Base-by-base conservation (phyloP, 2,329 filamentous ascomycete species). In the Rugonectria rugulosa region DNA sequence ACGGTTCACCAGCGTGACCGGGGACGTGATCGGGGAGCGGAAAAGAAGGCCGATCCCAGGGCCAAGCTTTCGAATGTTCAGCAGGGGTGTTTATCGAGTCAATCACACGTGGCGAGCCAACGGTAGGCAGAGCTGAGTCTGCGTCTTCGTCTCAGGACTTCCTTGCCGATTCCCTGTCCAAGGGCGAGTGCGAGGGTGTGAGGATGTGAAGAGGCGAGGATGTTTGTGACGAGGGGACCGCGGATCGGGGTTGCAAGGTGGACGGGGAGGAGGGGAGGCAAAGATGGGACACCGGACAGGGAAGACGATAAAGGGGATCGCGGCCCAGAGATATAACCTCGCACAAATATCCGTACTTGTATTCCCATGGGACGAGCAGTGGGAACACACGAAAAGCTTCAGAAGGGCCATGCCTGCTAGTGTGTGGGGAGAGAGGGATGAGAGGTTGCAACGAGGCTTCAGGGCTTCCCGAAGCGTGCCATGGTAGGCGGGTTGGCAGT, bases 341-440 rank as follows among this genome's bases (percentile, higher is more conserved):
- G 38, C 38, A 43, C n/a, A n/a, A n/a, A n/a, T n/a, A n/a, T n/a
- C n/a, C n/a, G n/a, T n/a, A n/a, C n/a, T n/a, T n/a, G n/a, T n/a
- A n/a, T n/a, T 31, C 19, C 41, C 17, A 38, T 43, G 29, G n/a
- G 40, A 51, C 6, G 34, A 24, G n/a, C n/a, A 26, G 56, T 51
- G 40, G 49, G 41, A 59, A 41, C 45, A 59, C 40, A 29, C 40
- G 29, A 53, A 53, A 56, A 45, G 26, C 37, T 59, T 46, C 44
- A 20, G 41, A 27, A 29, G 46, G 56, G 46, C 51, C 44, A 52
- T 44, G 46, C 46, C 26, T 17, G 36, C 41, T 59, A 59, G 56
- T 29, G 40, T 37, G 49, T 46, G 55, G 51, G 57, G 50, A 42
- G 47, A 41, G 21, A 19, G 26, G 7, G 27, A n/a, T n/a, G n/a